Conservation (phyloP, 73 alveolate species). For the Tetrahymena thermophila region DNA sequence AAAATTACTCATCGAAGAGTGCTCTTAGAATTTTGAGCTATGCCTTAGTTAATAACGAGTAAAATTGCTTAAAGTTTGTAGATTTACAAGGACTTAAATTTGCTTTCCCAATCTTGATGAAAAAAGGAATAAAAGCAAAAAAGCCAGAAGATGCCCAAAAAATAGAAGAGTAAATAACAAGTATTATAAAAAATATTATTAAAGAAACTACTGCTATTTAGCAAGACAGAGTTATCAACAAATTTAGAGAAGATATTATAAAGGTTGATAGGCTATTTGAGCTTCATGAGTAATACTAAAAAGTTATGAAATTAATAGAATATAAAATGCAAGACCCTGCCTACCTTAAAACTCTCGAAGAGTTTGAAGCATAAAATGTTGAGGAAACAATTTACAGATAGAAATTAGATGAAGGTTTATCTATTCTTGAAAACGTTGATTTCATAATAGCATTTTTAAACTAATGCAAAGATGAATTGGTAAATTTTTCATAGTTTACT, state of each 20-base stretch:
- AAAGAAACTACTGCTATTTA: background rate
- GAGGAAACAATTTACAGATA: background rate
- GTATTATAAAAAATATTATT: background rate
- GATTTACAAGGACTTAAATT: background rate
- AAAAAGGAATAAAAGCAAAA: background rate
- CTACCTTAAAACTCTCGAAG: background rate
- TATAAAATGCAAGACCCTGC: background rate
- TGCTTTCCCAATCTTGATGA: background rate
- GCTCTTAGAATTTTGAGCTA: background rate
- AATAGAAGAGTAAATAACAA: background rate
- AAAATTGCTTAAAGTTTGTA: background rate
- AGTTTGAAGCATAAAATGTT: background rate
- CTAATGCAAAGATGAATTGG: background rate
- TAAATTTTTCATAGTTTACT: background rate
- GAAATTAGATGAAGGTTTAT: background rate
- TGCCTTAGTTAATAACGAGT: background rate
- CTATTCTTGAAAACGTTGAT: background rate
- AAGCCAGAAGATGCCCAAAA: background rate
- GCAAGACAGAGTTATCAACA: background rate
- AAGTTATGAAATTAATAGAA: background rate
- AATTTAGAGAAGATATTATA: background rate
- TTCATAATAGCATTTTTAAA: background rate
- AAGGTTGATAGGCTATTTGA: background rate
- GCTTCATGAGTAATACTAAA: background rate
- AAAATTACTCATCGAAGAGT: background rate